A percentile compares a stretch with the other conserved stretches of the same genome.
phyloP scores from a whole-genome alignment of 1,139 yeast species.

The Taphrina deformans region DNA sequence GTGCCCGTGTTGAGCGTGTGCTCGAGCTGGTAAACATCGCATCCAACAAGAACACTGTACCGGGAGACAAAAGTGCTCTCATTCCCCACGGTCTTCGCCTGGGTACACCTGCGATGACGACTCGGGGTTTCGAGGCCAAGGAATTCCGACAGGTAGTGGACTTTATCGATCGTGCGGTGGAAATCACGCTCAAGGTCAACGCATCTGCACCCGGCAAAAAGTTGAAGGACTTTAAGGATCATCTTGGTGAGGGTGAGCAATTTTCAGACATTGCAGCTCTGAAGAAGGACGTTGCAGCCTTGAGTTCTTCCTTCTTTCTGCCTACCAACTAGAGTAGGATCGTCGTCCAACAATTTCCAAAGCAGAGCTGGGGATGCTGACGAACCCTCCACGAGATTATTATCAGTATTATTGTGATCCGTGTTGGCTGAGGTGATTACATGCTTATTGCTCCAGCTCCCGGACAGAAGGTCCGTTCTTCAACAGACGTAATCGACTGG shows the following conservation, averaged over 20 bases:
- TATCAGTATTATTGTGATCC: too few species aligned
- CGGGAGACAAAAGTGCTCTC: conserved; percentile 96
- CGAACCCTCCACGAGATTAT: too few species aligned
- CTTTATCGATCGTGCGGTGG: conserved; percentile 81
- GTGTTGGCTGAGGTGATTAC: too few species aligned
- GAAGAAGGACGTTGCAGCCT: conserved; percentile 76
- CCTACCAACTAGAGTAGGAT: conserved; percentile 48
- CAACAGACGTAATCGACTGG: background rate
- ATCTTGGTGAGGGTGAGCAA: conserved; percentile 62
- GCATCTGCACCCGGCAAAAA: conserved; percentile 78
- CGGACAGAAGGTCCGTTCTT: background rate
- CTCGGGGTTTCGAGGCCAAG: conserved; percentile 87
- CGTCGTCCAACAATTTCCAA: background rate
- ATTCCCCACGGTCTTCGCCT: conserved; percentile 98
- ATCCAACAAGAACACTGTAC: conserved; percentile 93
- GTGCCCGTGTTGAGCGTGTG: conserved; percentile 95
- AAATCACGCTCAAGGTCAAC: conserved; percentile 76
- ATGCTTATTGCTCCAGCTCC: too few species aligned
- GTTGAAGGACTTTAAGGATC: conserved; percentile 88
- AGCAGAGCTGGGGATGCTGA: too few species aligned
- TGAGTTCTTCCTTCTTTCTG: conserved; percentile 95
- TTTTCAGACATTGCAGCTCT: conserved; percentile 60
- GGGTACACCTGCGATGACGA: conserved; percentile 98
- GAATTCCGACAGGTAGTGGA: conserved; percentile 81
- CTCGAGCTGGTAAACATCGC: conserved; percentile 96